phyloP scores from a whole-genome alignment of 768 basidiomycete genomes.

The Coprinellus micaceus region DNA sequence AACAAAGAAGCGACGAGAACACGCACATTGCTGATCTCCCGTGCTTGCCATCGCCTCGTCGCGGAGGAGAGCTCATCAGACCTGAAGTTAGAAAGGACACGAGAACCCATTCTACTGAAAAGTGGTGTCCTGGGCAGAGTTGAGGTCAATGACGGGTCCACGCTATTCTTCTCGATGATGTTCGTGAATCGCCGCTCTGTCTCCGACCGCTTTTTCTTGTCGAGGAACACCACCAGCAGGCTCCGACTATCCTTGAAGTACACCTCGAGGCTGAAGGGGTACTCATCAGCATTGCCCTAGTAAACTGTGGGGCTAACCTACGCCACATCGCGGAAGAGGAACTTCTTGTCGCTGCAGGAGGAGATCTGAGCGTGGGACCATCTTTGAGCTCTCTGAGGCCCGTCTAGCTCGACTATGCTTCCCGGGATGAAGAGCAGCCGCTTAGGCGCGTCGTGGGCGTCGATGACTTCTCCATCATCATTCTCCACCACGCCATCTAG shows the following conservation, averaged over 20 bases:
- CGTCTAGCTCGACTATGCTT: slow-evolving; percentile 74
- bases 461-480: slow-evolving; percentile 84
- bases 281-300: not conserved
- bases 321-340: slow-evolving; percentile 91
- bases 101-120: slow-evolving; percentile 50
- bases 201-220: slow-evolving; percentile 59
- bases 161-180: slow-evolving; percentile 41
- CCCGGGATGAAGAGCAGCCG: slow-evolving; percentile 84
- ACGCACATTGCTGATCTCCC: slow-evolving; percentile 88
- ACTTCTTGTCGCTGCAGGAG: slow-evolving; percentile 75
- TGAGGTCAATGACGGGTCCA: slow-evolving; percentile 44
- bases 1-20: not conserved
- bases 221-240: slow-evolving; percentile 76
- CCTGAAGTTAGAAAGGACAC: slow-evolving; percentile 46
- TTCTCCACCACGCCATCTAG: slow-evolving; percentile 86
- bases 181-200: slow-evolving; percentile 52
- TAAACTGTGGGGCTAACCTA: slow-evolving; percentile 35
- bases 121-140: slow-evolving; percentile 53
- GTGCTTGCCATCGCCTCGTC: slow-evolving; percentile 79
- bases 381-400: slow-evolving; percentile 74
- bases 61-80: slow-evolving; percentile 65
- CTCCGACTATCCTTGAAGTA: slow-evolving; percentile 93
- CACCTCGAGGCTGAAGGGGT: slow-evolving; percentile 84
- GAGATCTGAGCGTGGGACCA: slow-evolving; percentile 79
- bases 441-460: slow-evolving; percentile 84